These are phyloP conservation scores for Stenogyne calaminthoides DNA, from an alignment of 305 asterid species.

Conservation along the genomic window DNA sequence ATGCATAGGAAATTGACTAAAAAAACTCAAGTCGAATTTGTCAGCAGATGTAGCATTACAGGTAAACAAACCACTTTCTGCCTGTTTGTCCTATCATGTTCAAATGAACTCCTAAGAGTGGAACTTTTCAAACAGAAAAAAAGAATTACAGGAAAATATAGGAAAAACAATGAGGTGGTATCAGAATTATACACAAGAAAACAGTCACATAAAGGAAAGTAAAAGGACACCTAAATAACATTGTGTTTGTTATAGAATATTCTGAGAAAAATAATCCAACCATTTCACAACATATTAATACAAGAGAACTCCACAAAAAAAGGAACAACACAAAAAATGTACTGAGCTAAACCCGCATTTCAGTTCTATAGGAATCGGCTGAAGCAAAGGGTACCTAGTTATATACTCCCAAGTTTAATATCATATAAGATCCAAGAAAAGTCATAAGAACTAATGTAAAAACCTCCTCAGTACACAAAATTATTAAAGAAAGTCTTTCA, in stretches of 20 bases:
- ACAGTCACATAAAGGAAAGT: slow-evolving; percentile 3
- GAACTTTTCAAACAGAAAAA: neutral
- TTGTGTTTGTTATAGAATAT: slow-evolving; percentile 14
- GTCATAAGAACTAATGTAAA: slow-evolving; percentile 7
- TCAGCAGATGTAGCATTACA: neutral
- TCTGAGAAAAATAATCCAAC: slow-evolving; percentile 6
- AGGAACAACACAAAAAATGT: neutral
- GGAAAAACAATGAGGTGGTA: slow-evolving; percentile 15
- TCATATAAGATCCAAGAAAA: neutral
- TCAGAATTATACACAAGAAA: neutral
- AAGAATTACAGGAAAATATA: neutral
- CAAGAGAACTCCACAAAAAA: slow-evolving; percentile 19
- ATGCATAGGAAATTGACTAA: slow-evolving; percentile 5
- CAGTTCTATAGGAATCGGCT: neutral
- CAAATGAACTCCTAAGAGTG: slow-evolving; percentile 12
- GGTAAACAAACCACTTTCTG: slow-evolving; percentile 11
- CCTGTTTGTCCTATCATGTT: neutral
- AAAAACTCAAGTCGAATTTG: slow-evolving; percentile 18
- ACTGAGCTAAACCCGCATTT: neutral
- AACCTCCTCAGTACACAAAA: slow-evolving; percentile 10
- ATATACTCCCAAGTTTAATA: slow-evolving; percentile 20
- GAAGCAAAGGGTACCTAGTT: slow-evolving; percentile 1
- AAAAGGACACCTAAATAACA: slow-evolving; percentile 5
- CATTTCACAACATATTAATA: neutral
- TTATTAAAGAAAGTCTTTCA: slow-evolving; percentile 9